Evolutionary conservation across 306 rosid genomes (phyloP).

Genomic region (Sophora flavescens): DNA sequence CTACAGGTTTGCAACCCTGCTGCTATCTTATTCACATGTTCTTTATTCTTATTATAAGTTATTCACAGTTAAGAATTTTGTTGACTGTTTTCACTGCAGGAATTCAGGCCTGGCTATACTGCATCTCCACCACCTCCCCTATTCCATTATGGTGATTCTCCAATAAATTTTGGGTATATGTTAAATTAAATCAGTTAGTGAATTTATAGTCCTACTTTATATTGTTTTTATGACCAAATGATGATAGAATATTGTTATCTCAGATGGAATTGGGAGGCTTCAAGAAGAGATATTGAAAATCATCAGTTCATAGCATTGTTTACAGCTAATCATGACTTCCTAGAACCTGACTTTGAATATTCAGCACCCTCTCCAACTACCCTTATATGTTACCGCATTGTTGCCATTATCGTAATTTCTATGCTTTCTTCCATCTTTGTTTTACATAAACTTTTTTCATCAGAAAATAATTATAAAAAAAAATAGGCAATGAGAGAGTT

Average conservation of each 20-base stretch:
- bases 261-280: conserved; percentile 78
- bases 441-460: not conserved
- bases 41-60: not conserved
- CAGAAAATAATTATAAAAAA: not conserved
- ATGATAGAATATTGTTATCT: conserved; percentile 36
- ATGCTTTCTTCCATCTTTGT: conserved; percentile 13
- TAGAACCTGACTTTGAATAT: conserved; percentile 59
- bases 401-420: conserved; percentile 70
- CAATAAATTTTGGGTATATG: conserved; percentile 64
- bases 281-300: conserved; percentile 66
- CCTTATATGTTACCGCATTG: conserved; percentile 66
- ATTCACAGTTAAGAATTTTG: too few relatives aligned
- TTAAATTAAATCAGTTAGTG: not conserved
- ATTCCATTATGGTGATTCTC: conserved; percentile 62
- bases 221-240: conserved; percentile 5
- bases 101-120: conserved; percentile 66
- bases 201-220: conserved; percentile 9
- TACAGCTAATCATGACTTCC: conserved; percentile 53
- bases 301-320: conserved; percentile 57
- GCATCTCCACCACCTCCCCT: conserved; percentile 69
- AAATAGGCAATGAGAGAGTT: too few relatives aligned
- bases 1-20: conserved; percentile 59
- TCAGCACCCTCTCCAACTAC: conserved; percentile 59
- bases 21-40: not conserved
- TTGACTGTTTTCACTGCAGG: conserved; percentile 55